Base-by-base conservation (phyloP, 1,284 basidiomycete genomes). In the Ceratobasidium theobromae region DNA sequence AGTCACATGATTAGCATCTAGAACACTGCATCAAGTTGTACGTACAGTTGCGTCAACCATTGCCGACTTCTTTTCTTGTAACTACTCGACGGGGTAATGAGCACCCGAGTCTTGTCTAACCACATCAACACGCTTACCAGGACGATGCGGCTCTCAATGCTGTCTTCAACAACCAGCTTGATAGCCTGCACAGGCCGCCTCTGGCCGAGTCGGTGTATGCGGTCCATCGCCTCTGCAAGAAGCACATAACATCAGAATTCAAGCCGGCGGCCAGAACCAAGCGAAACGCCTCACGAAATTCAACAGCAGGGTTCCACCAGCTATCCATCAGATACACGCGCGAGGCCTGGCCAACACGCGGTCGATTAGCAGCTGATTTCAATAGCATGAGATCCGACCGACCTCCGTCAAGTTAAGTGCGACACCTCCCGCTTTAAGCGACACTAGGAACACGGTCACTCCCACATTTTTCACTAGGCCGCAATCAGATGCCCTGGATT, bases 361-460 rank as follows among this genome's bases (percentile, higher is more conserved):
- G 33, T 52, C 43, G 23, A 33, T 32, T 18, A 54, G 62, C 25
- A 65, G 54, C 64, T 67, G 49, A 49, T 33, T 35, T 30, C 55
- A 32, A n/a, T 30, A 45, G 40, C 45, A 54, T 35, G 12, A 32
- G 30, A 28, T 8, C 25, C 32, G 43, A 51, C 48, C 21, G 48
- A 70, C 70, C 69, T 95, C 95, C 0, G 93, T 95, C 72, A 98
- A 76, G 75, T 98, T 97, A 53, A 95, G 81, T 2, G 95, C 95
- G 0, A 97, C 95, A 76, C 96, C 95, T 48, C 96, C 96, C 0
- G 97, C 96, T 77, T 98, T 99, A 73, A 99, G 78, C 16, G 82
- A 84, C 66, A 99, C 94, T 38, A 99, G 84, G 81, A 99, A 99
- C 12, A 99, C 93, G 3, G 95, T 98, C 43, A 98, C 93, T 67